phyloP scores from a whole-genome alignment of 805 yeast genomes.

The Candida alai region DNA sequence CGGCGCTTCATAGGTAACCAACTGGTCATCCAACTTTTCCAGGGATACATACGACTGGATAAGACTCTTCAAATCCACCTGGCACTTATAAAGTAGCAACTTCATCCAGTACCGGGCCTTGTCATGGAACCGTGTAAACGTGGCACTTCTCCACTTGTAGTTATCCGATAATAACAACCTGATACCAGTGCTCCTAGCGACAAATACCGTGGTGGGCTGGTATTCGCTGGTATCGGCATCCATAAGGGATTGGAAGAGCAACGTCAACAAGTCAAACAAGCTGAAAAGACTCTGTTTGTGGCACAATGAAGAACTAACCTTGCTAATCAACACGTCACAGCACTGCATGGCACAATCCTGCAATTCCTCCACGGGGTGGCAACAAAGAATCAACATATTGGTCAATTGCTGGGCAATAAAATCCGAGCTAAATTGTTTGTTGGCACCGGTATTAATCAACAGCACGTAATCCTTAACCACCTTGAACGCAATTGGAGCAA shows the following conservation, averaged over 20 bases:
- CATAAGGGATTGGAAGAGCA: slow-evolving; percentile 72
- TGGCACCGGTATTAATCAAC: slow-evolving; percentile 50
- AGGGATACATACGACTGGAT: slow-evolving; percentile 70
- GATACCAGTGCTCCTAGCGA: slow-evolving; percentile 43
- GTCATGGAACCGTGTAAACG: slow-evolving; percentile 56
- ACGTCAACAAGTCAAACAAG: slow-evolving; percentile 72
- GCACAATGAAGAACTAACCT: slow-evolving; percentile 76
- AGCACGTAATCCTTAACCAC: slow-evolving; percentile 55
- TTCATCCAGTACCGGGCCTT: slow-evolving; percentile 68
- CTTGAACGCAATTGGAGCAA: slow-evolving; percentile 61
- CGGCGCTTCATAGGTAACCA: slow-evolving; percentile 14
- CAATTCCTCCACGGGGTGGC: slow-evolving; percentile 70
- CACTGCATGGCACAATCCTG: slow-evolving; percentile 79
- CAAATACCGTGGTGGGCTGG: slow-evolving; percentile 73
- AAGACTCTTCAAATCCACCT: slow-evolving; percentile 72
- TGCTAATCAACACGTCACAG: slow-evolving; percentile 61
- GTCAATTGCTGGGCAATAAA: slow-evolving; percentile 64
- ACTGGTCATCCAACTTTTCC: slow-evolving; percentile 12
- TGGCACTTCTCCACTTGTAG: slow-evolving; percentile 66
- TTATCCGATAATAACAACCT: slow-evolving; percentile 67
- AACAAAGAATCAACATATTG: slow-evolving; percentile 61
- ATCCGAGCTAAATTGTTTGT: slow-evolving; percentile 52
- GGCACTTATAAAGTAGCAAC: slow-evolving; percentile 52
- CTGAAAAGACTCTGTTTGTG: slow-evolving; percentile 70
- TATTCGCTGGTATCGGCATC: slow-evolving; percentile 84